Base-by-base conservation (phyloP, 371 early-diverging fungal genomes). In the Syncephalastrum monosporum region DNA sequence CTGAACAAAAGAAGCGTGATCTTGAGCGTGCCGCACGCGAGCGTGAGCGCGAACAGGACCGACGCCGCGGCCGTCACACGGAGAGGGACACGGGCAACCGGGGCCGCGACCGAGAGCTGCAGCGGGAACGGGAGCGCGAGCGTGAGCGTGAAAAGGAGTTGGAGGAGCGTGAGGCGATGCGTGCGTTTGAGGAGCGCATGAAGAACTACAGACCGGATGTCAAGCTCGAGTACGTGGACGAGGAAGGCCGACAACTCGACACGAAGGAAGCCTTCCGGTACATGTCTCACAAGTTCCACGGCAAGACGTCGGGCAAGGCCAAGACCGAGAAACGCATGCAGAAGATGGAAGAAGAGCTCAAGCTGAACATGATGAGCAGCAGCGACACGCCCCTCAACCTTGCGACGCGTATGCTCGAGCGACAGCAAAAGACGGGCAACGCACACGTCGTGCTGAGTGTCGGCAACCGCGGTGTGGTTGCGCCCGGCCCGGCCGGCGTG, bases 251-350 rank as follows among this genome's bases (percentile, higher is more conserved):
- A 55, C 71, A 78, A 16, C 68, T 97, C 71, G 86, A 80, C 38
- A 82, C 87, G 42, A 96, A 94, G 68, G 95, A 97, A 71, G 98
- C 98, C 1, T 98, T 90, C 77, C 84, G 91, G 53, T 86, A 85
- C 63, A 75, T 95, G 63, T 93, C 95, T 19, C 96, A 98, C 56
- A 91, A 92, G 57, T 98, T 98, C 85, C 97, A 98, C 67, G 98
- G 98, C 25, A 92, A 91, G 63, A 79, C 82, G 2, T 86, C 93
- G 15, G 97, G 98, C 47, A 96, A 95, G 67, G 82, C 86, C 71
- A 97, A 97, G 84, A 92, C 91, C 5, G 98, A 98, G 68, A 95
- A 94, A 76, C 74, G 89, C 7, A 75, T 92, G 68, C 75, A 77
- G 53, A 92, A 91, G 65, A 65, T 92, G 38, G 91, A 92, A 60